Percentiles rank a stretch among this genome's conserved stretches.
Conservation (phyloP, 352 stramenopile genomes). For the Lagenidium sp. region DNA sequence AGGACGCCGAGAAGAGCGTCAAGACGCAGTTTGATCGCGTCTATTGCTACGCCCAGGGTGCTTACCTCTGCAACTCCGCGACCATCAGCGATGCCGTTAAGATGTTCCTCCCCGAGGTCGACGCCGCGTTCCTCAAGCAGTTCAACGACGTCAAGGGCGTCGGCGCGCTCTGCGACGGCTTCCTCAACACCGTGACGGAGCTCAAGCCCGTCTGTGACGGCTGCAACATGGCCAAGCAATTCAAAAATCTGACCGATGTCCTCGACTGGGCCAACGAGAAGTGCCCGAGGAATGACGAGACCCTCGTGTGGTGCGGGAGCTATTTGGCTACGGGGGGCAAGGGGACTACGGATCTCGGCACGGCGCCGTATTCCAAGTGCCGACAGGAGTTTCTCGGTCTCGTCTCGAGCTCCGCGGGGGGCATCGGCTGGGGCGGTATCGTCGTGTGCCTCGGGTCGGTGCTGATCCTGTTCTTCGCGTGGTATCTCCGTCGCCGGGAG, state of each 20-base stretch:
- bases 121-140: slow-evolving; percentile 19
- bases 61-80: slow-evolving; percentile 57
- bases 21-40: slow-evolving; percentile 53
- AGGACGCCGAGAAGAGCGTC: slow-evolving; percentile 29
- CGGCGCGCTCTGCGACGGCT: slow-evolving; percentile 42
- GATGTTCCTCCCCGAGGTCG: slow-evolving; percentile 37
- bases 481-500: slow-evolving; percentile 24
- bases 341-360: slow-evolving; percentile 8
- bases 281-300: slow-evolving; percentile 46
- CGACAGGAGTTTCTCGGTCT: slow-evolving; percentile 35
- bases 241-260: slow-evolving; percentile 59
- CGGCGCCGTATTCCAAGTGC: slow-evolving; percentile 38
- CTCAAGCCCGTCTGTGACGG: slow-evolving; percentile 35
- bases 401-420: slow-evolving; percentile 25
- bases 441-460: slow-evolving; percentile 26
- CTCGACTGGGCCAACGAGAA: slow-evolving; percentile 74
- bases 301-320: slow-evolving; percentile 49
- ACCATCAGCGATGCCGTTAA: slow-evolving; percentile 35
- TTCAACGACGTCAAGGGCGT: slow-evolving; percentile 39
- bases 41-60: slow-evolving; percentile 71
- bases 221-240: slow-evolving; percentile 43
- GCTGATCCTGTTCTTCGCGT: slow-evolving; percentile 36
- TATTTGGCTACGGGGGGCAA: slow-evolving; percentile 25
- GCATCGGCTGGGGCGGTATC: slow-evolving; percentile 25
- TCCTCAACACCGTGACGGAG: slow-evolving; percentile 20